Percentiles rank a stretch among this genome's conserved stretches.
phyloP scores from a whole-genome alignment of 768 basidiomycete genomes.

The Filobasidium floriforme region DNA sequence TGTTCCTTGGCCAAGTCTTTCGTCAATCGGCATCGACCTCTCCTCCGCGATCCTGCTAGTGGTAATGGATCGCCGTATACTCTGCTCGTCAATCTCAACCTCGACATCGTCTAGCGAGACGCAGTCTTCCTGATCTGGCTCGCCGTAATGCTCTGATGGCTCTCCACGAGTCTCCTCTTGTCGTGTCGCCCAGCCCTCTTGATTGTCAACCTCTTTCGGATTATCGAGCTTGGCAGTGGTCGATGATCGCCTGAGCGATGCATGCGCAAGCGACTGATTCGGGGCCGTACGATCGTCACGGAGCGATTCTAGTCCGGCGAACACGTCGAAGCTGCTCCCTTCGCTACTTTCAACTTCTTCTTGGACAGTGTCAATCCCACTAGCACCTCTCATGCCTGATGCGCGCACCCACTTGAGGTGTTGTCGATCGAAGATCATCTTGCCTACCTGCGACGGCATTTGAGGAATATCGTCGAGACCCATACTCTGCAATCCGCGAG shows the following conservation, averaged over 20 bases:
- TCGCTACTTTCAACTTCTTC: constrained; percentile 26
- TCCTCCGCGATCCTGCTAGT: background rate
- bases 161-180: background rate
- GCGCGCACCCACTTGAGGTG: constrained; percentile 3
- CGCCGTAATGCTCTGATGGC: background rate
- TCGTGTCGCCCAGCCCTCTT: background rate
- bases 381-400: background rate
- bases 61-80: background rate
- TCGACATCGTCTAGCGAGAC: background rate
- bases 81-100: background rate
- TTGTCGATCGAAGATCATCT: constrained; percentile 73
- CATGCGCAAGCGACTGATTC: background rate
- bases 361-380: constrained; percentile 10
- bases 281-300: constrained; percentile 51
- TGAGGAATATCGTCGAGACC: constrained; percentile 62
- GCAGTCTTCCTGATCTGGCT: background rate
- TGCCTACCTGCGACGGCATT: constrained; percentile 70
- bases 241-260: background rate
- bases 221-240: background rate
- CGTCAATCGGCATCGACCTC: background rate
- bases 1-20: too few relatives aligned
- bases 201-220: background rate
- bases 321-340: constrained; percentile 58
- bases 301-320: constrained; percentile 82
- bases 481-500: constrained; percentile 55